Conservation (phyloP, 2,329 filamentous ascomycete genomes). For the Harringtonia lauricola region DNA sequence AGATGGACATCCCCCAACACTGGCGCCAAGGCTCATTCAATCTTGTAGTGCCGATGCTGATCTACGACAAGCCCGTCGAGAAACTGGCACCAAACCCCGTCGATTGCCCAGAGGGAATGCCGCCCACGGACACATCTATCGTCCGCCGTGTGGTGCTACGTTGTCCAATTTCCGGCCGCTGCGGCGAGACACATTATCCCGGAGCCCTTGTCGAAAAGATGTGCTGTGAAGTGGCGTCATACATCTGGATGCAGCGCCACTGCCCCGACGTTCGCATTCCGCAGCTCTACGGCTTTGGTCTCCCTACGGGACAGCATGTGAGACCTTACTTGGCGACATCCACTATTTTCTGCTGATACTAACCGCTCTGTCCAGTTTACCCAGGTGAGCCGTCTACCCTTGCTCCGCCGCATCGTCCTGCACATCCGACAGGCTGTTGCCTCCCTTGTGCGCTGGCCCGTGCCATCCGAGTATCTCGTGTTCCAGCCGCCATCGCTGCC, state of each 20-base stretch:
- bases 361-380: no score
- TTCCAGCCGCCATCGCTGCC: not conserved
- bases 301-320: not conserved
- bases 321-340: not conserved
- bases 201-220: slow-evolving; percentile 28
- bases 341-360: no score
- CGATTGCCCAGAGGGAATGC: no score
- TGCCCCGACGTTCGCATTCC: slow-evolving; percentile 25
- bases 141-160: slow-evolving; percentile 6
- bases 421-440: not conserved
- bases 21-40: not conserved
- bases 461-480: not conserved
- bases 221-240: slow-evolving; percentile 24
- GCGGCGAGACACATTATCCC: slow-evolving; percentile 22
- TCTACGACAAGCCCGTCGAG: not conserved
- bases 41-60: not conserved
- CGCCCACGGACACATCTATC: no score
- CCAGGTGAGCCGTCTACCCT: no score
- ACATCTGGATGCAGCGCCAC: slow-evolving; percentile 24
- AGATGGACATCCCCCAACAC: not conserved
- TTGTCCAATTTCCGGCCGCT: slow-evolving; percentile 18
- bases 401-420: no score
- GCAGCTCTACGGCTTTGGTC: slow-evolving; percentile 12
- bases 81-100: no score
- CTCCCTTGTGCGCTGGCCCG: not conserved